Evolutionary conservation across 116 monocot species (phyloP), one percentile per base, ranked within the genome.

Genomic region (Zostera marina): DNA sequence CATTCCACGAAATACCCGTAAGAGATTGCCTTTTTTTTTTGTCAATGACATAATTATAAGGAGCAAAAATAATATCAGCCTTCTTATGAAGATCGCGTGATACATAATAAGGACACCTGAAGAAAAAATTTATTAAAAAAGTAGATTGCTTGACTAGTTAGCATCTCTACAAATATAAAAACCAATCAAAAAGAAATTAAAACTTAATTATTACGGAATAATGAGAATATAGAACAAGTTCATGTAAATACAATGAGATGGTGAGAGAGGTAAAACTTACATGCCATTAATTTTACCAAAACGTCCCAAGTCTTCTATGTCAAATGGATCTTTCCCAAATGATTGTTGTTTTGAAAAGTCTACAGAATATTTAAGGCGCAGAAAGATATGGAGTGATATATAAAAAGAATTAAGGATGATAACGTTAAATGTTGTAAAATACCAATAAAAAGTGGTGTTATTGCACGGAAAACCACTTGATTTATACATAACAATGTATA

Each of bases 11-110:
- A 52, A 96, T 82, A 21, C 80, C 84, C 14, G 68, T 72, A 60
- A 96, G 72, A 68, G 96, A 85, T 40, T 68, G 70, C 22, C 96
- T 74, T 47, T 82, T 85, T 72, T 72, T 82, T 56, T 77, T 76
- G 80, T 96, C 90, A 72, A 89, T 85, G 53, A 96, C 77, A 72
- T 96, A 96, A 64, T 96, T 96, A 75, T 96, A 96, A 11, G 96
- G 96, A 32, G 85, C 85, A 80, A 96, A 89, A 63, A 96, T 68
- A 67, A 96, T 85, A 72, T 96, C 96, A 64, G 77, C 89, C 40
- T 46, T 59, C 71, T 73, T 85, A 69, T 82, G 85, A 58, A 89
- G 82, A 44, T 96, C 96, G 5, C 96, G 79, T 9, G 90, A 89
- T 53, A 85, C 49, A 44, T 85, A 96, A 76, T 96, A 96, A 48